A percentile compares a stretch with the other conserved stretches of the same genome.
These are phyloP conservation scores for Candida chauliodis DNA, from an alignment of 805 yeast genomes.

Conservation along the genomic window DNA sequence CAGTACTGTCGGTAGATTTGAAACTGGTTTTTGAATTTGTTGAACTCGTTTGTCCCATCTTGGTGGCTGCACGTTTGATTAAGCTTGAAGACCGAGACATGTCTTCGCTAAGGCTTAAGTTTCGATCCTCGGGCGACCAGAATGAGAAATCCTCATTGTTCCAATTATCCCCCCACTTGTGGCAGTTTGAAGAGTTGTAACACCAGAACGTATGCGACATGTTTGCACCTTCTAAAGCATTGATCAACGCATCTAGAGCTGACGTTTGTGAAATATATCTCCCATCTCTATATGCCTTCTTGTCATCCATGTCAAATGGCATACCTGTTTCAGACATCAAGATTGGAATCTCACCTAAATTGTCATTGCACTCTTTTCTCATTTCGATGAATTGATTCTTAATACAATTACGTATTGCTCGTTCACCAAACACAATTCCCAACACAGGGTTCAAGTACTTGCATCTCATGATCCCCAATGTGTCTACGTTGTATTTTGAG, in stretches of 20 bases:
- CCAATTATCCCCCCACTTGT: slow-evolving; percentile 89
- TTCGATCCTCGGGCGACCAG: slow-evolving; percentile 66
- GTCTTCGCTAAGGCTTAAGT: slow-evolving; percentile 12
- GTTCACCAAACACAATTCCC: slow-evolving; percentile 79
- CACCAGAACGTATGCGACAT: slow-evolving; percentile 84
- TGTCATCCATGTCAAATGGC: slow-evolving; percentile 93
- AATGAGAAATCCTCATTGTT: slow-evolving; percentile 91
- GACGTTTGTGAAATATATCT: slow-evolving; percentile 69
- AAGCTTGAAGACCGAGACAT: slow-evolving; percentile 1
- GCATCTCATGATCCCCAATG: slow-evolving; percentile 81
- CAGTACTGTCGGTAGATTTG: background rate
- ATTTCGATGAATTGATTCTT: slow-evolving; percentile 65
- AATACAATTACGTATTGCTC: slow-evolving; percentile 69
- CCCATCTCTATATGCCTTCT: slow-evolving; percentile 63
- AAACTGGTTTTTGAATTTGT: slow-evolving; percentile 1
- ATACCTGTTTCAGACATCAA: slow-evolving; percentile 94
- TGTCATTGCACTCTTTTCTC: slow-evolving; percentile 55
- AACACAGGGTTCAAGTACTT: slow-evolving; percentile 67
- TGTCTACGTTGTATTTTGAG: slow-evolving; percentile 75
- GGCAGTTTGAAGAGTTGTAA: slow-evolving; percentile 68
- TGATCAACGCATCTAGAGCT: slow-evolving; percentile 79
- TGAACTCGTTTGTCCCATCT: slow-evolving; percentile 5
- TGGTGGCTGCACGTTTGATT: slow-evolving; percentile 3
- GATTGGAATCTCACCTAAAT: slow-evolving; percentile 70
- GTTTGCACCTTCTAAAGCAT: slow-evolving; percentile 72